Evolutionary conservation across 163 green algal species (phyloP).

Genomic region (Chlamydomonas reinhardtii): DNA sequence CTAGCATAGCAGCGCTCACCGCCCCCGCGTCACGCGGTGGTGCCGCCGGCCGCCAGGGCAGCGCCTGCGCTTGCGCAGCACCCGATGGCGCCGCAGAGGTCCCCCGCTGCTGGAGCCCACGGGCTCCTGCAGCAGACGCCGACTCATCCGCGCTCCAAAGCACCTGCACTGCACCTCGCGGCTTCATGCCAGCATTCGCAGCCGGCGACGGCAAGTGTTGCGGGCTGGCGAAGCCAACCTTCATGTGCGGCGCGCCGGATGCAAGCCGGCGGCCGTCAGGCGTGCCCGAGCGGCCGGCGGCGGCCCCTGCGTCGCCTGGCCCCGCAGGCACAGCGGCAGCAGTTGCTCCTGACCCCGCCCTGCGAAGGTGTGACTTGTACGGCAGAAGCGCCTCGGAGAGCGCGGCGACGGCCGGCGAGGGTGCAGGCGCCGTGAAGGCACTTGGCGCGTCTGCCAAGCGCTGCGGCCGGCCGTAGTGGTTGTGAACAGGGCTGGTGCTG

Average conservation of each 20-base stretch:
- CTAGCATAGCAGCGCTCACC: too few relatives aligned
- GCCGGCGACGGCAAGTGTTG: not conserved
- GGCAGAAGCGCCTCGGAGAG: conserved; percentile 26
- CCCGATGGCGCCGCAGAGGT: not conserved
- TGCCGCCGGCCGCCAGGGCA: not conserved
- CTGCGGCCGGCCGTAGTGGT: not conserved
- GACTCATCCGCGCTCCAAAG: not conserved
- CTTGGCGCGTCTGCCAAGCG: not conserved
- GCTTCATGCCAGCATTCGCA: not conserved
- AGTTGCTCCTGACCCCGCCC: not conserved
- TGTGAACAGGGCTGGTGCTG: conserved; percentile 19
- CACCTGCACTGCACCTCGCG: not conserved
- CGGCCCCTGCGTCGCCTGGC: not conserved
- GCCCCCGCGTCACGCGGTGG: too few relatives aligned
- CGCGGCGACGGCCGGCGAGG: not conserved
- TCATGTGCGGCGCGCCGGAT: not conserved
- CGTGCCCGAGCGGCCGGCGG: not conserved
- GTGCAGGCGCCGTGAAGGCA: not conserved
- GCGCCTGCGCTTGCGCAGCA: not conserved
- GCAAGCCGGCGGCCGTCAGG: not conserved
- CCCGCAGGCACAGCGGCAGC: not conserved
- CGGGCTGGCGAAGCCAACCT: conserved; percentile 12
- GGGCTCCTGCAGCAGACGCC: not conserved
- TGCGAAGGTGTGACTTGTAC: conserved; percentile 38
- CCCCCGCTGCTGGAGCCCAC: not conserved